Evolutionary conservation across 2,329 filamentous ascomycete species (phyloP).

Genomic region (Fusarium illudens): DNA sequence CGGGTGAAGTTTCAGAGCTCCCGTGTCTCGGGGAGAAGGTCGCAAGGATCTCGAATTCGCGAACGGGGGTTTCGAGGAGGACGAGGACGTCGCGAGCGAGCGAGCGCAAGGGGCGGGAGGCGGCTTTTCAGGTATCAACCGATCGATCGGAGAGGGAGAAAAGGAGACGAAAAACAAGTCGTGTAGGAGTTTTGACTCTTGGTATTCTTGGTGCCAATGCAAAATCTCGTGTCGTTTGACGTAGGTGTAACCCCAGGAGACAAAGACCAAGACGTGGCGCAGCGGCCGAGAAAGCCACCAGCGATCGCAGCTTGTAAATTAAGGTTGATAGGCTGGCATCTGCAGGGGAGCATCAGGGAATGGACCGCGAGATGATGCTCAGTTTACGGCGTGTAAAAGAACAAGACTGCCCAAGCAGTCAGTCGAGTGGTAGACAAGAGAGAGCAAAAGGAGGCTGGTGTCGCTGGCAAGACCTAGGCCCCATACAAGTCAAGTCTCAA

Average conservation of each 20-base stretch:
- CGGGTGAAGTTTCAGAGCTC: conserved; percentile 21
- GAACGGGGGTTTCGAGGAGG: conserved; percentile 10
- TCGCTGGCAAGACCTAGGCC: background rate
- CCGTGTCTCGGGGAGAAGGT: conserved; percentile 27
- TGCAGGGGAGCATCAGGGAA: conserved; percentile 27
- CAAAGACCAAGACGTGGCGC: conserved; percentile 26
- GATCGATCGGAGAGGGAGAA: background rate
- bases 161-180: conserved; percentile 1
- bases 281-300: conserved; percentile 23
- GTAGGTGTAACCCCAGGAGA: conserved; percentile 31
- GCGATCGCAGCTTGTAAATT: conserved; percentile 30
- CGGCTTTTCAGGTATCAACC: background rate
- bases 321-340: conserved; percentile 34
- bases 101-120: background rate
- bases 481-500: too few species aligned
- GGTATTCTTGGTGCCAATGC: conserved; percentile 33
- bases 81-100: conserved; percentile 1
- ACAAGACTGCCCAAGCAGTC: background rate
- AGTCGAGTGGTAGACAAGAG: background rate
- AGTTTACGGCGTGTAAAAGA: background rate
- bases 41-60: conserved; percentile 12
- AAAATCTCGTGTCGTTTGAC: conserved; percentile 37
- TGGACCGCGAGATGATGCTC: background rate
- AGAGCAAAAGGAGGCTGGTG: conserved; percentile 19
- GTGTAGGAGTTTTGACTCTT: conserved; percentile 21